Evolutionary conservation across 805 yeast genomes (phyloP), one percentile per base, ranked within the genome.

Genomic region (Ogataea angusta): DNA sequence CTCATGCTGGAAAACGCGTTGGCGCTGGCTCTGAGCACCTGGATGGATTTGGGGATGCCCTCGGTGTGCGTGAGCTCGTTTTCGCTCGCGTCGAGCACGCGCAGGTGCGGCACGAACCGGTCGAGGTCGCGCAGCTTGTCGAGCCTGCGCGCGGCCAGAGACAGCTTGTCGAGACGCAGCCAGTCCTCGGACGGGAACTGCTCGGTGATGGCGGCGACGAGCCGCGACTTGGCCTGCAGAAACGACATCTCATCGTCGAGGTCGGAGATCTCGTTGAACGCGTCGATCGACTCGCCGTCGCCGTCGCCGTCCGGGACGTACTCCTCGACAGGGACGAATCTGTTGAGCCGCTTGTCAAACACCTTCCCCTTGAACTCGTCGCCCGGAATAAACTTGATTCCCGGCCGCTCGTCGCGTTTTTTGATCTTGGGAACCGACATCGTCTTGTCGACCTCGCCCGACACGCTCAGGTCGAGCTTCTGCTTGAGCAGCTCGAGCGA

Each of bases 181-280:
- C 82, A 76, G 35, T 65, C 59, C 3, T 62, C 61, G 17, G 62
- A 54, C 2, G 75, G 64, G 35, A 71, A 58, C 3, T 57, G 50
- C 26, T 70, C 72, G 1, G 75, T 73, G 19, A 76, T 66, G 3
- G 72, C 64, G 6, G 75, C 60, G 4, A 74, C 75, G 27, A 76
- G 52, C 10, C 59, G 59, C 35, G 57, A 64, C 41, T 68, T 68
- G 0, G 75, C 65, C 46, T 73, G 72, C 2, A 78, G 63, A 48
- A 76, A 76, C 3, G 80, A 70, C 3, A 72, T 38, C 33, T 73
- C 72, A 17, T 46, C 52, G 21, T 39, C 36, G 12, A 55, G 33
- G 28, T 49, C 55, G 7, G 58, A 49, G n/a, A 55, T 38, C 34
- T 52, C 49, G 17, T 54, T 53, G 18, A 54, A 23, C 9, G 47